These are phyloP conservation scores for Yamadazyma akitaensis DNA, from an alignment of 805 yeast genomes.

Conservation along the genomic window DNA sequence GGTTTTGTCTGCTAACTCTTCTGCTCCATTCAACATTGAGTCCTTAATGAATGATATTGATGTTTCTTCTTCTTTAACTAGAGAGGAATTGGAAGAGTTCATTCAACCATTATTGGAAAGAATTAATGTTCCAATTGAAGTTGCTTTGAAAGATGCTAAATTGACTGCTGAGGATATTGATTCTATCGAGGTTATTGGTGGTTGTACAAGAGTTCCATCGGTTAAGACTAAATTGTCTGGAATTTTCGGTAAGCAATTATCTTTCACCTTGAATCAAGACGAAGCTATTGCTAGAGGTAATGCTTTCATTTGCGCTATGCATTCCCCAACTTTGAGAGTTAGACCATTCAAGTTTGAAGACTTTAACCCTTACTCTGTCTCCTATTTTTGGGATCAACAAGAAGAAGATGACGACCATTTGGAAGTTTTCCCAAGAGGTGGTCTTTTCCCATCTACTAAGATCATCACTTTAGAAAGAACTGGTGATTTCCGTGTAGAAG, in stretches of 20 bases:
- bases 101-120: constrained; percentile 78
- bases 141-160: constrained; percentile 79
- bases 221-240: constrained; percentile 78
- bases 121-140: constrained; percentile 72
- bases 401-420: constrained; percentile 87
- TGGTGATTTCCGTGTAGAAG: constrained; percentile 82
- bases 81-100: constrained; percentile 91
- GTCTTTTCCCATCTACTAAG: constrained; percentile 91
- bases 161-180: constrained; percentile 72
- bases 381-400: constrained; percentile 92
- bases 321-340: constrained; percentile 97
- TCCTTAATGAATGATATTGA: constrained; percentile 97
- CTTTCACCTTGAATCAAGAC: constrained; percentile 96
- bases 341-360: constrained; percentile 99
- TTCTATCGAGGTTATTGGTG: constrained; percentile 94
- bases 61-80: constrained; percentile 80
- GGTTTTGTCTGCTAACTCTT: constrained; percentile 91
- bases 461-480: constrained; percentile 90
- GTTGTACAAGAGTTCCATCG: constrained; percentile 96
- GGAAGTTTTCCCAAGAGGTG: constrained; percentile 96
- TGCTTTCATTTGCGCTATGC: constrained; percentile 97
- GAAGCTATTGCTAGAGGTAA: constrained; percentile 99
- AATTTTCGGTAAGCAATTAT: constrained; percentile 79
- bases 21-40: constrained; percentile 93
- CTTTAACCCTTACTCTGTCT: constrained; percentile 84